Evolutionary conservation across 139 green algal species (phyloP).

Genomic region (Mesostigma viride): DNA sequence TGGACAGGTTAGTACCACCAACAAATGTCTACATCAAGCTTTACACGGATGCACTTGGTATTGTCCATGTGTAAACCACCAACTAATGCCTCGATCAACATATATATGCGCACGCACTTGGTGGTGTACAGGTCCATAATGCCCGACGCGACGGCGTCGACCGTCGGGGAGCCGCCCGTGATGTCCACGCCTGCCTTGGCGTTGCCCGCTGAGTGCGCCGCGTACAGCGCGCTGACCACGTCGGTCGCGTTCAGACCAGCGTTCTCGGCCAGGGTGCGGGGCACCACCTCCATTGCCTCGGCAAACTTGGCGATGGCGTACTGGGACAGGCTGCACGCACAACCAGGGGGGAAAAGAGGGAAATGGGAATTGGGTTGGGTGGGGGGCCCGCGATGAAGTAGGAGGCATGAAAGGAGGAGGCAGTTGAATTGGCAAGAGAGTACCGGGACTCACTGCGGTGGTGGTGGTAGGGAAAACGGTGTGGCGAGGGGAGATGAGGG

Average conservation of each 20-base stretch:
- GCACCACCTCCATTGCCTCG: slow-evolving; percentile 85
- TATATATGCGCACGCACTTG: slow-evolving; percentile 76
- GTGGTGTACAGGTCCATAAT: slow-evolving; percentile 44
- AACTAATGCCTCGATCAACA: slow-evolving; percentile 75
- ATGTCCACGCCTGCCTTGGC: slow-evolving; percentile 70
- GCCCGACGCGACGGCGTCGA: slow-evolving; percentile 29
- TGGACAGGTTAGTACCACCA: no score
- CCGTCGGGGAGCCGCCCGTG: slow-evolving; percentile 38
- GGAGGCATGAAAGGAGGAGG: no score
- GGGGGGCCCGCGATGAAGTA: no score
- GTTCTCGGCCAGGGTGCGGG: slow-evolving; percentile 87
- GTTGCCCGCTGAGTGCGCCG: slow-evolving; percentile 68
- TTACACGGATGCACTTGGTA: no score
- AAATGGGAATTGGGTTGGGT: no score
- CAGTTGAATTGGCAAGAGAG: no score
- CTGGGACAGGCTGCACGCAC: slow-evolving; percentile 61
- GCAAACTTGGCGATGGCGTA: slow-evolving; percentile 90
- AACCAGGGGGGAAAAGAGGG: no score
- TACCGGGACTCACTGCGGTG: no score
- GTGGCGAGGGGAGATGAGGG: no score
- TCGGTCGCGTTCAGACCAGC: slow-evolving; percentile 58
- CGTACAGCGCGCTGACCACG: slow-evolving; percentile 64
- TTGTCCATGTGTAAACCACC: slow-evolving; percentile 93
- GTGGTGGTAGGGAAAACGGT: no score
- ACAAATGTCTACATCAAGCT: no score